Percentiles rank a stretch among this genome's conserved stretches.
Conservation (phyloP, 1,284 basidiomycete species). For the Apiotrichum mycotoxinovorans region DNA sequence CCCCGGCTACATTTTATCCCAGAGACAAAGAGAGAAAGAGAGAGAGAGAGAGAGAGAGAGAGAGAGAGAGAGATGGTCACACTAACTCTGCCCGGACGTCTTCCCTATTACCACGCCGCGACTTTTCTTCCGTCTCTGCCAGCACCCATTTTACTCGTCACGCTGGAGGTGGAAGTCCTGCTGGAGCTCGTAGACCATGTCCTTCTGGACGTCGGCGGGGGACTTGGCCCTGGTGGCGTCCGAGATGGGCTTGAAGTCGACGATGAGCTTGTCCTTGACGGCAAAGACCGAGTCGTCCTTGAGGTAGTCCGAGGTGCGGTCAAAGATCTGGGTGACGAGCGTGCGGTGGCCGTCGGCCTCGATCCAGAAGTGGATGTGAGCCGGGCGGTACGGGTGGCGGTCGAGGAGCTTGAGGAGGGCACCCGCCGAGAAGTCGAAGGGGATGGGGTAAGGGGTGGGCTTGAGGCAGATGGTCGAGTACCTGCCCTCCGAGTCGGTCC, state of each 20-base stretch:
- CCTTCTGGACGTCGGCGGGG: slow-evolving; percentile 13
- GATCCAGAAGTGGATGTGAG: slow-evolving; percentile 47
- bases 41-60: too few species aligned
- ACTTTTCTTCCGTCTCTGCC: not conserved
- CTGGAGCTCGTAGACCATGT: slow-evolving; percentile 24
- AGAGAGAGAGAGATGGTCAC: too few species aligned
- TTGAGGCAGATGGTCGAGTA: slow-evolving; percentile 41
- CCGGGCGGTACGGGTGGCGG: slow-evolving; percentile 47
- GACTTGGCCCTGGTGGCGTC: slow-evolving; percentile 5
- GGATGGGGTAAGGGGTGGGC: slow-evolving; percentile 50
- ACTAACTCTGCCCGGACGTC: too few species aligned
- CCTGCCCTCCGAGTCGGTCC: slow-evolving; percentile 40
- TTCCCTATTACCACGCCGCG: too few species aligned
- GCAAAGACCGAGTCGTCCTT: slow-evolving; percentile 50
- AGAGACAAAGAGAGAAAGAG: too few species aligned
- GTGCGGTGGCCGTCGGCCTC: slow-evolving; percentile 32
- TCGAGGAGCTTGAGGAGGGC: slow-evolving; percentile 42
- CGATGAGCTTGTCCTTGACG: slow-evolving; percentile 39
- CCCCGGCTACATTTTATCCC: too few species aligned
- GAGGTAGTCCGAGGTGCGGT: slow-evolving; percentile 45
- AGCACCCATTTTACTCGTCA: not conserved
- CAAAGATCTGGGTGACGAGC: slow-evolving; percentile 45
- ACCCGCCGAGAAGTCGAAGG: slow-evolving; percentile 46
- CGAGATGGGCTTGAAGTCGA: slow-evolving; percentile 26
- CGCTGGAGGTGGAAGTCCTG: slow-evolving; percentile 25